These are phyloP conservation scores for Leishmania arabica DNA, from an alignment of 208 protist genomes.

Conservation along the genomic window DNA sequence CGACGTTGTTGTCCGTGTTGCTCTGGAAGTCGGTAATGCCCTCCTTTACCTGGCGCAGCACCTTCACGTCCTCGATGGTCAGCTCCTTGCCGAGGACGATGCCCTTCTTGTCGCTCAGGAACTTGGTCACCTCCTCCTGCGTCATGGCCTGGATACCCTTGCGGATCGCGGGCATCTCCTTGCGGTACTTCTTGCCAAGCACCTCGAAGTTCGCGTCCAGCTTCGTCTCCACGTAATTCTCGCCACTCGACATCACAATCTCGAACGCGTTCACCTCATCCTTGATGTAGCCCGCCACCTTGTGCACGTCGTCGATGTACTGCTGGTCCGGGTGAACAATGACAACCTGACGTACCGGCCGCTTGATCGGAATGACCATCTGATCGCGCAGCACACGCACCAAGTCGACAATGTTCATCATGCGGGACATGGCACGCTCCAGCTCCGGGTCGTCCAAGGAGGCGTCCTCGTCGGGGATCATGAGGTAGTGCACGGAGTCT, in stretches of 20 bases:
- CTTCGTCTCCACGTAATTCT: conserved; percentile 85
- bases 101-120: conserved; percentile 49
- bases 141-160: conserved; percentile 82
- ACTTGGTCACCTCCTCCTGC: conserved; percentile 49
- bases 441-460: conserved; percentile 70
- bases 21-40: conserved; percentile 86
- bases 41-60: conserved; percentile 84
- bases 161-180: conserved; percentile 79
- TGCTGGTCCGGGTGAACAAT: conserved; percentile 83
- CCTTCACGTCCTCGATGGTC: conserved; percentile 85
- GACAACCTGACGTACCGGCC: conserved; percentile 89
- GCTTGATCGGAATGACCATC: conserved; percentile 92
- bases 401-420: conserved; percentile 93
- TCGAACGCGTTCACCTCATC: conserved; percentile 93
- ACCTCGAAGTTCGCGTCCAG: conserved; percentile 91
- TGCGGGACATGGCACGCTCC: conserved; percentile 84
- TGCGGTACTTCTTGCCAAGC: conserved; percentile 87
- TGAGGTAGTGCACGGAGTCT: conserved; percentile 94
- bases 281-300: conserved; percentile 90
- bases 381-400: conserved; percentile 95
- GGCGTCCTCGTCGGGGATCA: conserved; percentile 88
- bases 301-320: conserved; percentile 78
- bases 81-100: conserved; percentile 73
- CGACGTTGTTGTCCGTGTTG: conserved; percentile 87
- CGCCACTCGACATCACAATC: conserved; percentile 62